Conservation (phyloP, 257 asterid genomes). For the Osmanthus fragrans region DNA sequence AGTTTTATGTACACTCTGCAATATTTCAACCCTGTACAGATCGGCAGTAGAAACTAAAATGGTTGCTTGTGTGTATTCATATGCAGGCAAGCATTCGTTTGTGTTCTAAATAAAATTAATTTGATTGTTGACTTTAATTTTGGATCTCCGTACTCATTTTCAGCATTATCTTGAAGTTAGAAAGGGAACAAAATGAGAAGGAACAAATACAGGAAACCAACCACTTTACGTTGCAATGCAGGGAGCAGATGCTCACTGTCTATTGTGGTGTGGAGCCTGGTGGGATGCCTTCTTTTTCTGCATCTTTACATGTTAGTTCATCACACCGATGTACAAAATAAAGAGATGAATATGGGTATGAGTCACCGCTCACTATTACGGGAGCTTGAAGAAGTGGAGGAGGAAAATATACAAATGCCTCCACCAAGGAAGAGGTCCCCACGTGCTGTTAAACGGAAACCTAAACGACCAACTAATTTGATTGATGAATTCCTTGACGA, state of each 20-base stretch:
- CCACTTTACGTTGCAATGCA: slow-evolving; percentile 77
- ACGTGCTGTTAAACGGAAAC: slow-evolving; percentile 89
- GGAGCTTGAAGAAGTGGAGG: slow-evolving; percentile 84
- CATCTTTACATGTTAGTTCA: slow-evolving; percentile 53
- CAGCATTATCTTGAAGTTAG: slow-evolving; percentile 52
- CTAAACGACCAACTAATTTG: slow-evolving; percentile 65
- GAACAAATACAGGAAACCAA: slow-evolving; percentile 61
- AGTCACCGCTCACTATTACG: slow-evolving; percentile 40
- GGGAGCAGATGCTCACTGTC: slow-evolving; percentile 70
- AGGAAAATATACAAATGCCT: slow-evolving; percentile 76
- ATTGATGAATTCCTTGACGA: slow-evolving; percentile 93
- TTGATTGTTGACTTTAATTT: slow-evolving; percentile 37
- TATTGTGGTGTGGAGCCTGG: slow-evolving; percentile 57
- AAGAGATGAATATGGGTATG: slow-evolving; percentile 24
- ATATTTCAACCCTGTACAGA: not conserved
- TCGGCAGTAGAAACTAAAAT: not conserved
- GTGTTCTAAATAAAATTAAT: slow-evolving; percentile 23
- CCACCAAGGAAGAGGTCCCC: slow-evolving; percentile 85
- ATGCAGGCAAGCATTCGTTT: slow-evolving; percentile 12
- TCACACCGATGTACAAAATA: slow-evolving; percentile 34
- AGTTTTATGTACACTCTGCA: not conserved
- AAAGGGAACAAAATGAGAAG: slow-evolving; percentile 39
- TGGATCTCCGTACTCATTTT: slow-evolving; percentile 45
- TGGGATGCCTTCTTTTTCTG: slow-evolving; percentile 62
- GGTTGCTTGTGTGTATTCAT: not conserved